Base-by-base conservation (phyloP, 768 basidiomycete species). In the Aureoboletus auriporus region DNA sequence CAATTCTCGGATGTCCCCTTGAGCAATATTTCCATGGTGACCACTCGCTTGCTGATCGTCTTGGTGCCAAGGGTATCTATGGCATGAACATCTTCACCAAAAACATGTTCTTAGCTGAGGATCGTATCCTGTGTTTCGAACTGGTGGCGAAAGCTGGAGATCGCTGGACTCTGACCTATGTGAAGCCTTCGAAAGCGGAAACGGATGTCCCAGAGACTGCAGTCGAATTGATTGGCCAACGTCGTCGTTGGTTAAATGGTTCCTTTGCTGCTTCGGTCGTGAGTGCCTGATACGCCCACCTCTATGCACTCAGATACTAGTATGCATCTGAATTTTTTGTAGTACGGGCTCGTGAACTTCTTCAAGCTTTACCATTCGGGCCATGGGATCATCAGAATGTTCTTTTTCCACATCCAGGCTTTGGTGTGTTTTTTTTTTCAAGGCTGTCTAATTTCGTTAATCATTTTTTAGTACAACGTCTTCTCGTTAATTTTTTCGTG, bases 41-140 rank as follows among this genome's bases (percentile, higher is more conserved):
- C 66, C 86, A 89, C 64, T 89, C 86, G 27, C 73, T 96, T 59
- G 93, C 94, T 14, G 92, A 92, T 54, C 85, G 94, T 45, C 82
- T 96, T 39, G 95, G 95, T 10, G 73, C 82, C 23, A 94, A 96
- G 71, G 95, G 94, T 69, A 91, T 94, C 47, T 83, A 95, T 53
- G 93, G 93, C 39, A 96, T 96, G 94, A 86, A 87, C 66, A 94
- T 96, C 59, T 95, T 96, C 74, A 93, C 90, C 31, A 95, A 94
- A 72, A 95, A 94, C 68, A 87, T 85, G 83, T 83, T 83, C 72
- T 70, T 89, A 62, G 92, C 92, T 48, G 93, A 94, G 71, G 93
- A 95, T 75, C 90, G 94, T 74, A 97, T 97, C 55, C 77, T 97
- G 26, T 97, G 94, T 70, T 98, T 97, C 69, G 94, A 98, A 66